Base-by-base conservation (phyloP, 176 grass and related monocot species). In the Lolium multiflorum region DNA sequence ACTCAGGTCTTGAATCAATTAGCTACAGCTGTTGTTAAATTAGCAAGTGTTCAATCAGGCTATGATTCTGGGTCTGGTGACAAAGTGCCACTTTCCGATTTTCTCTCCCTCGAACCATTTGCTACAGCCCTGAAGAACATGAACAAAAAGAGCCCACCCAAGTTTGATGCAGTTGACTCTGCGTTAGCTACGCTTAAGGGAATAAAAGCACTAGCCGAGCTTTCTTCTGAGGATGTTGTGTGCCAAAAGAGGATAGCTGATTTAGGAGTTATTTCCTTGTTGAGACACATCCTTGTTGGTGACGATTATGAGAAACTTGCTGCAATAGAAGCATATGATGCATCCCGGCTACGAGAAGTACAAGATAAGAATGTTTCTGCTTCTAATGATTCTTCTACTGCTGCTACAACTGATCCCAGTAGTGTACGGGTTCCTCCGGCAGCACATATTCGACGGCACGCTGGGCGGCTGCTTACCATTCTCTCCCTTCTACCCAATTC, bases 231-330 rank as follows among this genome's bases (percentile, higher is more conserved):
- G 84, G 96, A 98, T 87, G 51, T 58, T 71, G 54, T 52, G 18
- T 98, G 88, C 82, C 96, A 96, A 91, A 92, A 86, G 77, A 96
- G 86, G 78, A 87, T 96, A 80, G 90, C 92, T 84, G 84, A 96
- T 86, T 94, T 94, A 83, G 96, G 96, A 78, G 88, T 83, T 71
- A 74, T 98, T 88, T 88, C 79, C 59, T 92, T 98, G 61, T 74
- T 94, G 77, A 94, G 82, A 75, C 93, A 91, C 48, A 96, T 96
- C 86, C 88, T 98, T 44, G 79, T 98, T 35, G 82, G 84, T 54
- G 96, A 98, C 80, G 96, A 98, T 90, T 98, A 94, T 82, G 96
- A 98, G 84, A 94, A 98, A 84, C 87, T 98, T 65, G 96, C 96
- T 89, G 96, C 96, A 56, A 95, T 91, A 88, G 96, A 95, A 91